Conservation (phyloP, 2,329 filamentous ascomycete species). For the Fusarium sp. region DNA sequence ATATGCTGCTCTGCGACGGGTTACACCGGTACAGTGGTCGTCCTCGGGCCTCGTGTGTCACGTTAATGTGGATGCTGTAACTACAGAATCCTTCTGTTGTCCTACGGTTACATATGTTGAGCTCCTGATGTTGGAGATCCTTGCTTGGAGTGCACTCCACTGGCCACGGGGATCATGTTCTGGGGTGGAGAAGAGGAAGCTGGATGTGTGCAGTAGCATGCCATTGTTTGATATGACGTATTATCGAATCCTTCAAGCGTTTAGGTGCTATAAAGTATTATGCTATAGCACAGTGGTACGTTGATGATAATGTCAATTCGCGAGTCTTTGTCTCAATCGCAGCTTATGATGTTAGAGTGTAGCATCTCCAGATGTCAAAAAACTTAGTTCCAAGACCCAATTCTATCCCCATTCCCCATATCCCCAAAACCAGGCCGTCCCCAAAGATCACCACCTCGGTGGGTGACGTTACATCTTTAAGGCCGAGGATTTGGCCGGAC, state of each 20-base stretch:
- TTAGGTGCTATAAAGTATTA: neutral
- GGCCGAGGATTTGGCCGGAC: constrained; percentile 28
- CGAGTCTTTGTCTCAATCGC: fast-evolving
- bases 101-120: constrained; percentile 4
- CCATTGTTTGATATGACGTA: constrained; percentile 16
- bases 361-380: too few relatives aligned
- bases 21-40: constrained; percentile 4
- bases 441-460: constrained; percentile 11
- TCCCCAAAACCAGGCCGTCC: neutral
- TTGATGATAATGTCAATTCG: fast-evolving
- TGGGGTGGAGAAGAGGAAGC: constrained; percentile 10
- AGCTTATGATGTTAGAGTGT: fast-evolving
- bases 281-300: fast-evolving
- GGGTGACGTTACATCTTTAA: constrained; percentile 31
- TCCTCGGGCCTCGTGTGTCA: neutral
- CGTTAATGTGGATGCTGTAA: constrained; percentile 15
- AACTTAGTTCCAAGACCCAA: neutral
- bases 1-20: neutral
- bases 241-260: neutral
- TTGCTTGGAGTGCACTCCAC: constrained; percentile 22
- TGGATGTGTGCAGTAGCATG: neutral
- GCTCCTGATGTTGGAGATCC: constrained; percentile 34
- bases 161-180: constrained; percentile 19
- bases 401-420: constrained; percentile 20
- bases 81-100: constrained; percentile 8